Evolutionary conservation across 148 eudicot genomes (phyloP).

Genomic region (Pouteria glomerata): DNA sequence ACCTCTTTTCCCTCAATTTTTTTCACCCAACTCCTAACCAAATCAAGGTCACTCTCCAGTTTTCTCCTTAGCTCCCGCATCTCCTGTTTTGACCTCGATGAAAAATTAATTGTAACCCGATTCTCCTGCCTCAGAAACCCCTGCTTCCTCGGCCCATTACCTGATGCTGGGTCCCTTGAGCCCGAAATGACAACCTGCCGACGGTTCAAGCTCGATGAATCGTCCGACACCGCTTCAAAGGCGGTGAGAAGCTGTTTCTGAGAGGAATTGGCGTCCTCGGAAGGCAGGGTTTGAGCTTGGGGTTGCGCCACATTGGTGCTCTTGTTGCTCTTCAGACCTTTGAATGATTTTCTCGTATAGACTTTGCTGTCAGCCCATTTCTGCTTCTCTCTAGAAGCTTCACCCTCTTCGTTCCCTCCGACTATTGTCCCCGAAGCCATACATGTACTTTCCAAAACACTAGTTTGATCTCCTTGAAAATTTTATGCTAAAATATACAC

Average conservation of each 20-base stretch:
- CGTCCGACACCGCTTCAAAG: constrained; percentile 31
- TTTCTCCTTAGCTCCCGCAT: constrained; percentile 53
- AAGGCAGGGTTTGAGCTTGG: constrained; percentile 13
- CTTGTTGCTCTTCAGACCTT: constrained; percentile 34
- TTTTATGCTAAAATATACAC: background rate
- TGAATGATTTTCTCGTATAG: constrained; percentile 54
- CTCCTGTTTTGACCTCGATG: constrained; percentile 66
- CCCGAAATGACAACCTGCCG: constrained; percentile 1
- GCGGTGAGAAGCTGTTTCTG: constrained; percentile 21
- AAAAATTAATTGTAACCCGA: constrained; percentile 53
- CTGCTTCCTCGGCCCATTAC: constrained; percentile 22
- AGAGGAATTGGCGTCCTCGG: constrained; percentile 22
- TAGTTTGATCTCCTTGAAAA: background rate
- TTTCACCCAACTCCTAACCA: constrained; percentile 59
- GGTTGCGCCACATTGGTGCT: constrained; percentile 10
- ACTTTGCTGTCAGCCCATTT: constrained; percentile 46
- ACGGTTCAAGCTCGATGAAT: constrained; percentile 36
- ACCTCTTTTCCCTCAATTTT: constrained; percentile 52
- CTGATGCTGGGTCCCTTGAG: constrained; percentile 16
- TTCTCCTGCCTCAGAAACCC: constrained; percentile 44
- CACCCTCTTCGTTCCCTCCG: constrained; percentile 26
- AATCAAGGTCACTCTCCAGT: constrained; percentile 66
- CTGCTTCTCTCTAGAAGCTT: constrained; percentile 34
- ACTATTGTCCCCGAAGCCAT: constrained; percentile 30
- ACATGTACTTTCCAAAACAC: constrained; percentile 10